These are phyloP conservation scores for Collybiopsis luxurians DNA, from an alignment of 768 basidiomycete species.

Conservation along the genomic window DNA sequence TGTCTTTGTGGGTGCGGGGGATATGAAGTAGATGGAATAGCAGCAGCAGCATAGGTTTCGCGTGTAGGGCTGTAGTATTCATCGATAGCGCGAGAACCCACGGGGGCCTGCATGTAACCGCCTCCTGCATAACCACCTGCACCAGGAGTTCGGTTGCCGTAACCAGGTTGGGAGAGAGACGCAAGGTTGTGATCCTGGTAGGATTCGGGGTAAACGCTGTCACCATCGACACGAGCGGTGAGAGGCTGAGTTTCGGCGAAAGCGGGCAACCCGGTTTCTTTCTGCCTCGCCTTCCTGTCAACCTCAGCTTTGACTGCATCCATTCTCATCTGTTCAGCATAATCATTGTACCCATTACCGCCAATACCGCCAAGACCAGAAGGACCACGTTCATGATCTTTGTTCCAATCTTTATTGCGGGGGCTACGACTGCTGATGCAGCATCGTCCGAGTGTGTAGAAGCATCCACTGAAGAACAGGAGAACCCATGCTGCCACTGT, in stretches of 20 bases:
- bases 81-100: slow-evolving; percentile 70
- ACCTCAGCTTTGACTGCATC: slow-evolving; percentile 86
- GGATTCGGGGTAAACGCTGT: slow-evolving; percentile 48
- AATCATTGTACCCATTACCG: slow-evolving; percentile 26
- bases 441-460: slow-evolving; percentile 81
- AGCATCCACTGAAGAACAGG: slow-evolving; percentile 88
- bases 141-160: slow-evolving; percentile 28
- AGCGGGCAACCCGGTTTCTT: slow-evolving; percentile 67
- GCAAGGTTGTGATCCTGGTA: slow-evolving; percentile 25
- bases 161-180: slow-evolving; percentile 22
- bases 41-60: slow-evolving; percentile 19
- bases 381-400: slow-evolving; percentile 26
- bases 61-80: slow-evolving; percentile 59
- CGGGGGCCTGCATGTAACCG: slow-evolving; percentile 64
- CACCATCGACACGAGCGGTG: slow-evolving; percentile 55
- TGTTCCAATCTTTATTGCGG: slow-evolving; percentile 35
- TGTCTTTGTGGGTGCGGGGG: slow-evolving; percentile 43
- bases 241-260: slow-evolving; percentile 77
- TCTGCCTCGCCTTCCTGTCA: slow-evolving; percentile 73
- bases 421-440: slow-evolving; percentile 62
- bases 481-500: slow-evolving; percentile 84
- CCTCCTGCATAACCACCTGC: slow-evolving; percentile 35
- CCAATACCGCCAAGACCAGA: neutral
- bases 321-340: slow-evolving; percentile 69
- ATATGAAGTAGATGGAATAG: slow-evolving; percentile 25